Base-by-base conservation (phyloP, 1,284 basidiomycete genomes). In the Melampsora americana region DNA sequence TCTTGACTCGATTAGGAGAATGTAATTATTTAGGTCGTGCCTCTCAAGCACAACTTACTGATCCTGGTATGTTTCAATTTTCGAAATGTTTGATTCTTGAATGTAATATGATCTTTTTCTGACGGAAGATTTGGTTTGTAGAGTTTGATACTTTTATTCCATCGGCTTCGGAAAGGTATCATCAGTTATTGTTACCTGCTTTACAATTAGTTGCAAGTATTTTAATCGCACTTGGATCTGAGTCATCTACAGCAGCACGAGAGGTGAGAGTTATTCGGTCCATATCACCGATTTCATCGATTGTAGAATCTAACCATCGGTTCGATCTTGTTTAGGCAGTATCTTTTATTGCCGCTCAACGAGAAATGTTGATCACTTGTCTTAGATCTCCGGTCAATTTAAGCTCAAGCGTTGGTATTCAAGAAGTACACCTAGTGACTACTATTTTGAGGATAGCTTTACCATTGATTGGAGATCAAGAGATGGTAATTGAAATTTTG, bases 11-110 rank as follows among this genome's bases (percentile, higher is more conserved):
- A n/a, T 84, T 98, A 35, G 88, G 90, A 0, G 89, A 91, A 78
- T 95, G 92, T 82, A 91, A 95, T 79, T 98, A 90, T 83, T 84
- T 97, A 67, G 90, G 66, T 93, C 79, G 87, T 90, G 2, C 86
- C 90, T 79, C 90, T 93, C 28, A 90, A 95, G 80, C 86, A 87
- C 56, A 90, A 93, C 80, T 89, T 92, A 78, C 88, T 89, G 0
- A 89, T 91, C 80, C 93, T 81, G 91, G 74, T 69, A 69, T 65
- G 67, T 42, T 0, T 11, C 11, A 23, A n/a, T 28, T 56, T 5
- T 48, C 12, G 18, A 46, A 42, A 20, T 35, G 39, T 26, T 35
- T 30, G 26, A 62, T 62, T 16, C 53, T 56, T 56, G 20, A 50
- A 14, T 61, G 5, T 32, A 32, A 61, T 68, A 23, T 9, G n/a